Evolutionary conservation across 148 eudicot genomes (phyloP), one percentile per base, ranked within the genome.

Genomic region (Talinum fruticosum): DNA sequence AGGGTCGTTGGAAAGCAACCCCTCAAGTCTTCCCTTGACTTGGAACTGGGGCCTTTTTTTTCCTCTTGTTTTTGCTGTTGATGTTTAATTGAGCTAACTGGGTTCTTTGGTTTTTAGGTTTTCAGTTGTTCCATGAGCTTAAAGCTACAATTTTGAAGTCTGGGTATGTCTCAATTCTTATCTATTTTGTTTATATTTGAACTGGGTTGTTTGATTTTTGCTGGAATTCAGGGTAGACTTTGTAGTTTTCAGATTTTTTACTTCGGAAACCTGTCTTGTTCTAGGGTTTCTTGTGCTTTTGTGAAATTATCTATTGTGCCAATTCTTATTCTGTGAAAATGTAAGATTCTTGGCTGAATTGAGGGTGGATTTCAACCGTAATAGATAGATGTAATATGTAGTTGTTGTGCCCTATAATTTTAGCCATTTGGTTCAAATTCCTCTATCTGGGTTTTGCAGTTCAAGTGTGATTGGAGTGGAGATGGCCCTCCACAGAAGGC

Each of bases 111-210:
- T 12, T 37, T 66, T 71, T 66, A 71, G 72, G 49, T 30, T 30
- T 81, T 30, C 64, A 37, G 49, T 3, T 76, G 32, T 61, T 81
- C 57, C 61, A 70, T 70, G 36, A 79, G 68, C 82, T 75, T 61
- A 37, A 82, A 75, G 78, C 54, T 75, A 36, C 67, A 75, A 70
- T 82, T 76, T 79, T 79, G 23, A 16, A 0, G 2, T 66, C 75
- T 80, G 82, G 84, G 88, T 82, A 85, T 78, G 88, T 78, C 81
- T 80, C 79, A 76, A 73, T 53, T 66, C 69, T 54, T 53, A 47
- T 57, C 82, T 51, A 35, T 79, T 72, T 76, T 74, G 37, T 36
- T 73, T 72, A 37, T 24, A 69, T 75, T 80, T 80, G 44, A 77
- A 71, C 61, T 80, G 84, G 81, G 86, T 77, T 69, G 33, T 6